These are phyloP conservation scores for Berberis vulgaris DNA, from an alignment of 164 flowering plant species.

Conservation along the genomic window DNA sequence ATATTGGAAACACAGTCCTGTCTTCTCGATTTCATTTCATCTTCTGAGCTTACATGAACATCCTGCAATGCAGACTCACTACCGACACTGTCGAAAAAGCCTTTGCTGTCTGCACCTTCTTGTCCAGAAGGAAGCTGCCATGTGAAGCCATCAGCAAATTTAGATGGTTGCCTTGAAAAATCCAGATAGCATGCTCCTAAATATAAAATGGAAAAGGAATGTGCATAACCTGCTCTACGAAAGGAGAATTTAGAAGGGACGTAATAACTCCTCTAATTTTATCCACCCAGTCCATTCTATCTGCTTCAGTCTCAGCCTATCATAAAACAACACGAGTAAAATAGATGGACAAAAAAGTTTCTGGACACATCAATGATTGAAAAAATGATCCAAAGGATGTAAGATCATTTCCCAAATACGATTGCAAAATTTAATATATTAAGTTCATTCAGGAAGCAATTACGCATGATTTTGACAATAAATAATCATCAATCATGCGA, in stretches of 20 bases:
- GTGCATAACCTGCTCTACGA: conserved; percentile 52
- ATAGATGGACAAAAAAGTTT: background rate
- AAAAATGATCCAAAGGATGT: background rate
- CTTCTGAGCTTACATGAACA: conserved; percentile 16
- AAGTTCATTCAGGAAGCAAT: no score
- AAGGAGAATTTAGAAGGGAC: conserved; percentile 70
- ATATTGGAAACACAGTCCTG: conserved; percentile 38
- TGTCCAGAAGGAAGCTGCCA: conserved; percentile 26
- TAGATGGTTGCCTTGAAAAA: conserved; percentile 18
- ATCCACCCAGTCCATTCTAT: conserved; percentile 83
- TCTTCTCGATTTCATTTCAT: conserved; percentile 24
- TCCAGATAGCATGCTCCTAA: background rate
- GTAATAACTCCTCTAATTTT: conserved; percentile 85
- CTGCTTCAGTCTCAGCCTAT: conserved; percentile 94
- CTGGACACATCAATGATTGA: background rate
- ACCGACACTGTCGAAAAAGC: conserved; percentile 16
- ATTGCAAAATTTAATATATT: no score
- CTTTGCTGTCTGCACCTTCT: conserved; percentile 15
- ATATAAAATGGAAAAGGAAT: background rate
- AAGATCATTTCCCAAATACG: background rate
- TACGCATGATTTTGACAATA: no score
- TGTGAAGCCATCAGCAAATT: background rate
- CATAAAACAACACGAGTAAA: conserved; percentile 9
- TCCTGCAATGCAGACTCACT: conserved; percentile 18
- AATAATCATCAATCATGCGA: no score